Conservation (phyloP, 306 rosid species). For the Styphnolobium japonicum region DNA sequence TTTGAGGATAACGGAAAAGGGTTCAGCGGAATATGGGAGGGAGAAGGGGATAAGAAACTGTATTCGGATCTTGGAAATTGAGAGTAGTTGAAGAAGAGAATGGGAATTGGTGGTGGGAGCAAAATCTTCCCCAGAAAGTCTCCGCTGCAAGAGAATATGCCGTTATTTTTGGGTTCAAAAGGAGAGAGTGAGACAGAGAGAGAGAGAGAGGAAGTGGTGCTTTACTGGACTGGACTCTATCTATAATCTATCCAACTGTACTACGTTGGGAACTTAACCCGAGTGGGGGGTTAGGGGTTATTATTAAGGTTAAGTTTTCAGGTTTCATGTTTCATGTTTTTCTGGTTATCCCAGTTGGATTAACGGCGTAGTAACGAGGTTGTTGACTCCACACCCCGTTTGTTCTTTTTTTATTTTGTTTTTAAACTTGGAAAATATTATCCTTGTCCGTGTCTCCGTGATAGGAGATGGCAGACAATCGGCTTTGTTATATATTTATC, state of each 20-base stretch:
- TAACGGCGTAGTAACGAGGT: not conserved
- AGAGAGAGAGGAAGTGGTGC: not conserved
- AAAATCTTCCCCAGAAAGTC: not conserved
- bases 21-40: not conserved
- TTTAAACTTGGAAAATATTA: too few relatives aligned
- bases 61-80: too few relatives aligned
- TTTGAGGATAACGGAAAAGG: not conserved
- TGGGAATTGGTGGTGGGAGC: too few relatives aligned
- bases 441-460: too few relatives aligned
- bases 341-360: not conserved
- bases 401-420: too few relatives aligned
- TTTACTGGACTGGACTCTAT: too few relatives aligned
- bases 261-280: not conserved
- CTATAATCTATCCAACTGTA: not conserved
- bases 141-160: slow-evolving; percentile 26
- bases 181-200: not conserved
- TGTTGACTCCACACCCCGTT: slow-evolving; percentile 8
- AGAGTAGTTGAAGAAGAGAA: not conserved
- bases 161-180: slow-evolving; percentile 38
- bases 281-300: not conserved
- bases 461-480: too few relatives aligned
- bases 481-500: too few relatives aligned
- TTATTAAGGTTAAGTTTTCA: not conserved
- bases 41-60: too few relatives aligned
- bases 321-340: not conserved